phyloP scores from a whole-genome alignment of 108 stramenopile genomes.

The Heterococcus sp. region DNA sequence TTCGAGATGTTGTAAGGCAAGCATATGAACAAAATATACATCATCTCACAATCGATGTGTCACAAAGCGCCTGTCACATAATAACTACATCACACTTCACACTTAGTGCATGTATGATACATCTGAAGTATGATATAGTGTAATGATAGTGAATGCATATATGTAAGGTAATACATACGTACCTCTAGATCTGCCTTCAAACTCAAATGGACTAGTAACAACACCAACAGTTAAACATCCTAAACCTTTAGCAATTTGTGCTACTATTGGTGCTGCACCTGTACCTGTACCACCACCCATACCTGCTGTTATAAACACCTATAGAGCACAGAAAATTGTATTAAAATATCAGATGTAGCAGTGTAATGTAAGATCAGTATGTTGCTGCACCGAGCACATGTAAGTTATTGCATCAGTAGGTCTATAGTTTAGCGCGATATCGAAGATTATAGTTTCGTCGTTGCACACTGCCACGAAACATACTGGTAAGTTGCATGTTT shows the following conservation, averaged over 20 bases:
- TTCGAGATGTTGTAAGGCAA: too few species aligned
- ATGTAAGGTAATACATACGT: too few species aligned
- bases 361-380: background rate
- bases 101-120: too few species aligned
- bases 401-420: background rate
- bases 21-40: too few species aligned
- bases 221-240: conserved; percentile 76
- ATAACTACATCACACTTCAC: too few species aligned
- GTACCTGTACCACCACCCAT: conserved; percentile 82
- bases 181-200: conserved; percentile 63
- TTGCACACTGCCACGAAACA: background rate
- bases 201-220: conserved; percentile 74
- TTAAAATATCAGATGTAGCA: background rate
- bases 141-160: too few species aligned
- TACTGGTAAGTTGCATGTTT: background rate
- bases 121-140: too few species aligned
- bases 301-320: conserved; percentile 42
- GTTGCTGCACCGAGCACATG: background rate
- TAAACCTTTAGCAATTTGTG: conserved; percentile 38
- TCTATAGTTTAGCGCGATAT: background rate
- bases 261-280: conserved; percentile 73
- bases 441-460: background rate
- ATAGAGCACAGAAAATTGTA: background rate
- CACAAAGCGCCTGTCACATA: too few species aligned
- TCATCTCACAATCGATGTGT: too few species aligned